Evolutionary conservation across 2,329 filamentous ascomycete species (phyloP), one percentile per base, ranked within the genome.

Genomic region (Tolypocladium pustulatum): DNA sequence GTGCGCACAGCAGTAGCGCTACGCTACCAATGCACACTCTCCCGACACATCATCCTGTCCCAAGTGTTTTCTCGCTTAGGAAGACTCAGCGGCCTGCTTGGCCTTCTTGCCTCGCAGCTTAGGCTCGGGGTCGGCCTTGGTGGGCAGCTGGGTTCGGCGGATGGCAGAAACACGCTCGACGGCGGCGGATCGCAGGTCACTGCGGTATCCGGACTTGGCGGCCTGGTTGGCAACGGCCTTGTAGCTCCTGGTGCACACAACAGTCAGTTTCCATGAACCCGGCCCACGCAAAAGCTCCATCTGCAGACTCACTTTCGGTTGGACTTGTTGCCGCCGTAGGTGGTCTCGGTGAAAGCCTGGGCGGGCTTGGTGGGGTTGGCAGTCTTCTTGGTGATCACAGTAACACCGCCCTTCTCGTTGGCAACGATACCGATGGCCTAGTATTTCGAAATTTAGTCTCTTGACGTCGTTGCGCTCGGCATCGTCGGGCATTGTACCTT

Each of bases 81-180:
- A 69, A 63, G 71, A 68, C 65, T 71, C 70, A 57, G 80, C 81
- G 65, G 86, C 87, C 81, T 89, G 87, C 79, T 83, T 83, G 70
- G 89, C 90, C 82, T 91, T 90, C 67, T 81, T 81, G 68, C 92
- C 91, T 72, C 91, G 84, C 68, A 81, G 81, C 86, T 96, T 95
- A 71, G 76, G 73, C 78, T 86, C 85, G 68, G 84, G 84, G 64
- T 79, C 77, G 62, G 87, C 82, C 87, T 95, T 95, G 78, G 87
- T 85, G 67, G 87, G 79, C 74, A 82, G 83, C 84, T 95, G 89
- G 69, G 88, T 86, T 71, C 82, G 81, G 76, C 87, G 89, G 81
- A 96, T 84, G 71, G 91, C 91, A 71, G 87, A 91, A 73, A 89
- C 91, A 72, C 94, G 90, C 77, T 91, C 81, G 71, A 97, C 87